Base-by-base conservation (phyloP, 2,329 filamentous ascomycete species). In the Celoporthe dispersa region DNA sequence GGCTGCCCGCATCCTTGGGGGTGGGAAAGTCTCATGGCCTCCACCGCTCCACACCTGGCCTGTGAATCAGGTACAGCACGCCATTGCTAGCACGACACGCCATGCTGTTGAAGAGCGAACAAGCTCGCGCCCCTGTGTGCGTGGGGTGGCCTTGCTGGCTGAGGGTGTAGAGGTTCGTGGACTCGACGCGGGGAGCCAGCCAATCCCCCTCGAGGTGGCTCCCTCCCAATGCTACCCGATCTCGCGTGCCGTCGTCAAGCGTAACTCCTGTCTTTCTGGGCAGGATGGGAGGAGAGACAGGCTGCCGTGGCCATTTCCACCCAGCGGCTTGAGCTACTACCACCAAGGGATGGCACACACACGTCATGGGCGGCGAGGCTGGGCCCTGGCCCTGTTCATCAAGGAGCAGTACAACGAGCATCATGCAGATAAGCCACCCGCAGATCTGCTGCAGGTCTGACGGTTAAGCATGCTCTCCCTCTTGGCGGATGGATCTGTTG, bases 21-120 rank as follows among this genome's bases (percentile, higher is more conserved):
- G n/a, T n/a, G 51, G 65, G 61, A 12, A 44, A 68, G 60, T 62
- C 62, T 44, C 51, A 65, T 62, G 69, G 57, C 66, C 66, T 57
- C 66, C 61, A 37, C 22, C 61, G 51, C 66, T 55, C 66, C 66
- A 39, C 66, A 39, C 68, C 64, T 53, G 33, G 55, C 62, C 64
- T 19, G 22, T 66, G 28, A 53, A 59, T 65, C 69, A 71, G 70
- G 70, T 61, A 69, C 67, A 62, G 51, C 60, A 63, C 63, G 65
- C 39, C 65, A 25, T 25, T 22, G 51, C 33, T 35, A 55, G 33
- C 55, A 71, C 22, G 51, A 63, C 67, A 55, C 64, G 41, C 9
- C 16, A 19, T 16, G 14, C 22, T 48, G 22, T 48, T n/a, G 44
- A 48, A n/a, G 44, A 37, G 57, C 16, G 31, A n/a, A 37, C 31